Evolutionary conservation across 352 stramenopile genomes (phyloP), one percentile per base, ranked within the genome.

Genomic region (Phytophthora rubi): DNA sequence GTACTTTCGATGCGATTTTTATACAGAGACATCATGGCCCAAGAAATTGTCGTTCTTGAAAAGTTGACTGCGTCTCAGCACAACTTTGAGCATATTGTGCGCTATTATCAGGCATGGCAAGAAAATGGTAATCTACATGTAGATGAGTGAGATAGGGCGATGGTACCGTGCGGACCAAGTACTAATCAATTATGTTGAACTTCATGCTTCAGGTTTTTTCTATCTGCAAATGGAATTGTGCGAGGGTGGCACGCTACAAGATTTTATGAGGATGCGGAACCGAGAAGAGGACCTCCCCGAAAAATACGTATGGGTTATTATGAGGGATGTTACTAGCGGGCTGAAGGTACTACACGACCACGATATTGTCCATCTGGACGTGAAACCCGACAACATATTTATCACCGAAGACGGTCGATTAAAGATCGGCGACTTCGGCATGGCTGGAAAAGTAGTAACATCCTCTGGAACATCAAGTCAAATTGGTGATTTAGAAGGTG

Each of bases 321-420:
- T 96, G n/a, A 67, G 79, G 39, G 82, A 97, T 42, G 65, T 96
- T 54, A 75, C 82, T 26, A 70, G 73, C 23, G 96, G 92, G 26
- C 77, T 99, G 6, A 82, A 85, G 39, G 88, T 97, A 18, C 88
- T 99, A 6, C 94, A 98, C 76, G 84, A 82, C 1, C 81, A 96
- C 54, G 71, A 81, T 0, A 86, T 99, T 33, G 92, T 99, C 18
- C 97, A 99, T 67, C 81, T 98, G 51, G 97, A 99, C 68, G 94
- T 99, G 66, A 99, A 99, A 71, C 95, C 96, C 12, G 94, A 96
- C n/a, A 99, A 99, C 68, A 91, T 99, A 55, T 98, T 99, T 68
- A 88, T 97, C 30, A 81, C 82, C 2, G 61, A 76, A 15, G 55
- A 86, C 18, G 89, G 89, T 1, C 35, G 54, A 13, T 55, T 98